Conservation (phyloP, 768 basidiomycete genomes). For the Termitomyces heimii region DNA sequence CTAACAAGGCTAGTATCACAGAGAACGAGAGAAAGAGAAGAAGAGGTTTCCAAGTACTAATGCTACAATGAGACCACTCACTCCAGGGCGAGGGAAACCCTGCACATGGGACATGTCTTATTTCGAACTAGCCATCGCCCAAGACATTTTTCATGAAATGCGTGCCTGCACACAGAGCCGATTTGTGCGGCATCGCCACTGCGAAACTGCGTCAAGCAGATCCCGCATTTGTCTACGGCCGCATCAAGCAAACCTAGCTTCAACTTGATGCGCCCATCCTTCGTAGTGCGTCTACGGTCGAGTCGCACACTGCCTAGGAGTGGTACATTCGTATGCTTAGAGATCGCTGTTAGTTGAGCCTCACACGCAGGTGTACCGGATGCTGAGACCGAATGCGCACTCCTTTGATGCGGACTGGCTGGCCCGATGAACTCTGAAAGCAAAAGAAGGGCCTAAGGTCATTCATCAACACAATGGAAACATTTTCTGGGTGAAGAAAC, state of each 20-base stretch:
- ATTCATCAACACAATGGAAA: conserved; percentile 13
- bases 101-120: conserved; percentile 62
- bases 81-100: conserved; percentile 34
- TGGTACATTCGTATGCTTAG: conserved; percentile 19
- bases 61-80: conserved; percentile 17
- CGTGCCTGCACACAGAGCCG: conserved; percentile 55
- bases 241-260: conserved; percentile 62
- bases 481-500: conserved; percentile 11
- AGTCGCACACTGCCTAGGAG: conserved; percentile 47
- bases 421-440: conserved; percentile 61
- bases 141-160: conserved; percentile 63
- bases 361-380: conserved; percentile 9
- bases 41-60: neutral
- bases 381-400: neutral
- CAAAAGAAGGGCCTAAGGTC: conserved; percentile 47
- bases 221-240: conserved; percentile 63
- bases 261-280: conserved; percentile 64
- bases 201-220: conserved; percentile 69
- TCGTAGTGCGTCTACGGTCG: conserved; percentile 49
- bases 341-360: neutral
- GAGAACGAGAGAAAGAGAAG: neutral
- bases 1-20: neutral
- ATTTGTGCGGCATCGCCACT: conserved; percentile 49
- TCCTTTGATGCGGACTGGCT: conserved; percentile 20
- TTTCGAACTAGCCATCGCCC: conserved; percentile 55